These are phyloP conservation scores for Gyrodon lividus DNA, from an alignment of 768 basidiomycete species.

Conservation along the genomic window DNA sequence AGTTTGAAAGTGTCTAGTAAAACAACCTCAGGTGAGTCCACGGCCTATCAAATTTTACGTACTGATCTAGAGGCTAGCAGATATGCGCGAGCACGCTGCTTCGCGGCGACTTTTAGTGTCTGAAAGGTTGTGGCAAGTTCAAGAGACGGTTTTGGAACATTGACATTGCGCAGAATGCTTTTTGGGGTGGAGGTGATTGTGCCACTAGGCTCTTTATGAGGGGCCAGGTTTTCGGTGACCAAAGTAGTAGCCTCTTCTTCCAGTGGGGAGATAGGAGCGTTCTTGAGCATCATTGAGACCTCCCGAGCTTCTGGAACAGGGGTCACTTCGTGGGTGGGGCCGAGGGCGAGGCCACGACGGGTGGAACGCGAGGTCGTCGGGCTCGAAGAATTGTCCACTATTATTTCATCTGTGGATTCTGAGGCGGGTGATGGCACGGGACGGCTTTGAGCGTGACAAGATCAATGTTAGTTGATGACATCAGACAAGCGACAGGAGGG, in stretches of 20 bases:
- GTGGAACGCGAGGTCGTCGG: constrained; percentile 20
- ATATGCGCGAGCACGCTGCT: constrained; percentile 18
- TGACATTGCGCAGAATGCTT: constrained; percentile 25
- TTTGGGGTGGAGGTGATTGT: constrained; percentile 27
- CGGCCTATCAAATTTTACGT: constrained; percentile 3
- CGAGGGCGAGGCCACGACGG: constrained; percentile 18
- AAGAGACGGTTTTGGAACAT: constrained; percentile 18
- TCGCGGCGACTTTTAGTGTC: constrained; percentile 17
- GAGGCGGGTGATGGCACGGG: constrained; percentile 19
- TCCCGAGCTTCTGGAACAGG: constrained; percentile 50
- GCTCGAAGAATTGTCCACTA: constrained; percentile 15
- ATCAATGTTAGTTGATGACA: not conserved
- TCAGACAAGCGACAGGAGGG: not conserved
- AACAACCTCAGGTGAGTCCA: not conserved
- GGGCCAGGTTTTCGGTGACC: constrained; percentile 9
- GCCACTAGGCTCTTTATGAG: constrained; percentile 14
- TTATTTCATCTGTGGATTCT: constrained; percentile 10
- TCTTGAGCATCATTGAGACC: constrained; percentile 53
- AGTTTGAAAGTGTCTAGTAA: constrained; percentile 61
- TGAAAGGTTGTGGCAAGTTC: constrained; percentile 22
- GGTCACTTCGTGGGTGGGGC: constrained; percentile 40
- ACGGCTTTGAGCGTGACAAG: constrained; percentile 8
- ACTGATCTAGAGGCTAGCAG: constrained; percentile 29
- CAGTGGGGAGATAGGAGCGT: constrained; percentile 40
- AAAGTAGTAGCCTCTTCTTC: constrained; percentile 12